Percentiles rank a stretch among this genome's conserved stretches.
Conservation (phyloP, 2,329 filamentous ascomycete species). For the Penicillium sp. region DNA sequence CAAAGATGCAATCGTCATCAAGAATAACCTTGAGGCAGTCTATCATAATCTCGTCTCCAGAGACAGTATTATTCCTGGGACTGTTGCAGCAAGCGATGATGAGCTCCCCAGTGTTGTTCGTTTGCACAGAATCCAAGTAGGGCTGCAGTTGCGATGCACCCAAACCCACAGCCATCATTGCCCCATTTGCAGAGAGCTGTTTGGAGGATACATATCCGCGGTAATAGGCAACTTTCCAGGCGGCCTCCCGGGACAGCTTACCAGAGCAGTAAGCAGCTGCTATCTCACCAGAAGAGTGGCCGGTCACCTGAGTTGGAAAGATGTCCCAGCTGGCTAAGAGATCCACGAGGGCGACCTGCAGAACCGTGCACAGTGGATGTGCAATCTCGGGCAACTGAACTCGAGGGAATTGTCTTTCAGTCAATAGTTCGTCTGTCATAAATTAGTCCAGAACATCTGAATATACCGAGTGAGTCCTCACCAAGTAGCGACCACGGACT, state of each 20-base stretch:
- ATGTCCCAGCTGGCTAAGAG: slow-evolving; percentile 28
- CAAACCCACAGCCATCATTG: slow-evolving; percentile 34
- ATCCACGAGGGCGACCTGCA: slow-evolving; percentile 36
- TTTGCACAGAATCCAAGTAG: slow-evolving; percentile 20
- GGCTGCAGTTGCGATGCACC: slow-evolving; percentile 6
- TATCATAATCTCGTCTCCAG: slow-evolving; percentile 29
- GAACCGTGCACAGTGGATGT: slow-evolving; percentile 30
- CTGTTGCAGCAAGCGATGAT: slow-evolving; percentile 32
- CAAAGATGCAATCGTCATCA: slow-evolving; percentile 26
- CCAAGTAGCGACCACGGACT: slow-evolving; percentile 26
- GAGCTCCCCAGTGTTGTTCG: slow-evolving; percentile 18
- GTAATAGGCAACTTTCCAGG: slow-evolving; percentile 31
- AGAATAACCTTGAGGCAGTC: slow-evolving; percentile 23
- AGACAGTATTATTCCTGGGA: slow-evolving; percentile 29
- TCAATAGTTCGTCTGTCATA: slow-evolving; percentile 26
- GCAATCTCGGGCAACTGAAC: slow-evolving; percentile 29
- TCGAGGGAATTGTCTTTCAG: slow-evolving; percentile 14
- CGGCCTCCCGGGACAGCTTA: slow-evolving; percentile 27
- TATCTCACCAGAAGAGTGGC: slow-evolving; percentile 39
- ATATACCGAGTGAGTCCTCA: slow-evolving; percentile 3
- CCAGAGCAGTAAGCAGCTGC: slow-evolving; percentile 50
- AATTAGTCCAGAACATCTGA: not conserved
- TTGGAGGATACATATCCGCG: slow-evolving; percentile 29
- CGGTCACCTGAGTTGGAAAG: slow-evolving; percentile 24
- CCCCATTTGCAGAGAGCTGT: slow-evolving; percentile 19